A percentile compares a stretch with the other conserved stretches of the same genome.
Evolutionary conservation across 176 grass and related monocot genomes (phyloP).

Genomic region (Zea luxurians): DNA sequence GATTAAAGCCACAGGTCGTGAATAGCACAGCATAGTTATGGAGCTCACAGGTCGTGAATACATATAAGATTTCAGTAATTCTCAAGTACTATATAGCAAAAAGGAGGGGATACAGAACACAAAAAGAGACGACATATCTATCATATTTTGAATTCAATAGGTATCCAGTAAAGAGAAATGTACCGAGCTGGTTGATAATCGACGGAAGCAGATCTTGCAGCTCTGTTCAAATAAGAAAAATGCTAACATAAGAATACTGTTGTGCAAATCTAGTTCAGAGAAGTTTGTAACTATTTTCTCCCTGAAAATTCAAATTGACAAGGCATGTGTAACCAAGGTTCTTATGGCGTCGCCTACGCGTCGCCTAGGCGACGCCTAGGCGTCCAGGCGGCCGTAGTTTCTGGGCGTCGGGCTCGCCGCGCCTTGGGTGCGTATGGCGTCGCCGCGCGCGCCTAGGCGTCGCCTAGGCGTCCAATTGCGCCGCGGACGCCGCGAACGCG

Average conservation of each 20-base stretch:
- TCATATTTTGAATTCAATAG: not conserved
- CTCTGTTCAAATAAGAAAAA: constrained; percentile 46
- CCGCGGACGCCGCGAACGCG: too few species aligned
- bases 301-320: not conserved
- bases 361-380: too few species aligned
- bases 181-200: constrained; percentile 98
- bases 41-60: not conserved
- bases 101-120: not conserved
- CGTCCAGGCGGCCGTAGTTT: too few species aligned
- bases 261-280: not conserved
- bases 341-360: too few species aligned
- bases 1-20: too few species aligned
- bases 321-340: not conserved
- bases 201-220: constrained; percentile 93
- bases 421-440: too few species aligned
- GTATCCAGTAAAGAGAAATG: constrained; percentile 33
- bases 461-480: too few species aligned
- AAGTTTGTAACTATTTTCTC: not conserved
- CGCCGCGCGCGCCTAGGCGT: too few species aligned
- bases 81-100: constrained; percentile 1
- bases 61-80: not conserved
- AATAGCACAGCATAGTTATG: not conserved
- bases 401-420: too few species aligned
- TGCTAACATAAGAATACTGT: constrained; percentile 7
- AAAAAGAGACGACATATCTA: not conserved